Conservation (phyloP, 345 rosid species). For the Syzygium oleosum region DNA sequence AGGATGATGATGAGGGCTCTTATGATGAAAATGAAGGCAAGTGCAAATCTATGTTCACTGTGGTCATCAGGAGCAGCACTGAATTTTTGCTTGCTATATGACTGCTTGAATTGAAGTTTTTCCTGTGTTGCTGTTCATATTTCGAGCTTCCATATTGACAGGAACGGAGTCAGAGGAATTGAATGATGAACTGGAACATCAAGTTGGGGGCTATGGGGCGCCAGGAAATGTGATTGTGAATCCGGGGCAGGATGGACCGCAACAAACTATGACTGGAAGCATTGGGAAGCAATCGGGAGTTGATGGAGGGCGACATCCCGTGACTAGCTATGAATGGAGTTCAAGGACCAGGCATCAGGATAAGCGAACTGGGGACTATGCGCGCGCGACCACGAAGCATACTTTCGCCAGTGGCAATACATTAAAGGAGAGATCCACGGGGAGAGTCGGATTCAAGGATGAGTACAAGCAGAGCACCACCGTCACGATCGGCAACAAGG, state of each 20-base stretch:
- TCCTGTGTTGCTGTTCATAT: background rate
- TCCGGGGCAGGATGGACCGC: background rate
- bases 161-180: background rate
- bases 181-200: background rate
- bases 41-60: background rate
- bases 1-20: background rate
- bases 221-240: background rate
- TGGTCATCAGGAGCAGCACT: background rate
- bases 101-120: background rate
- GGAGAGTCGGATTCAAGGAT: slow-evolving; percentile 5
- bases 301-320: background rate
- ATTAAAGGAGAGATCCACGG: slow-evolving; percentile 1
- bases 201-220: background rate
- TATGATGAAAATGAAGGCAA: background rate
- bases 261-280: background rate
- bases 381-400: background rate
- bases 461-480: slow-evolving; percentile 4
- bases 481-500: background rate
- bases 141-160: background rate
- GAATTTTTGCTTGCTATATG: background rate
- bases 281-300: background rate
- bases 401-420: background rate
- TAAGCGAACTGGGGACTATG: slow-evolving; percentile 2
- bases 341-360: background rate
- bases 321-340: background rate